phyloP scores from a whole-genome alignment of 2,329 filamentous ascomycete genomes.

The Fusarium succisae region DNA sequence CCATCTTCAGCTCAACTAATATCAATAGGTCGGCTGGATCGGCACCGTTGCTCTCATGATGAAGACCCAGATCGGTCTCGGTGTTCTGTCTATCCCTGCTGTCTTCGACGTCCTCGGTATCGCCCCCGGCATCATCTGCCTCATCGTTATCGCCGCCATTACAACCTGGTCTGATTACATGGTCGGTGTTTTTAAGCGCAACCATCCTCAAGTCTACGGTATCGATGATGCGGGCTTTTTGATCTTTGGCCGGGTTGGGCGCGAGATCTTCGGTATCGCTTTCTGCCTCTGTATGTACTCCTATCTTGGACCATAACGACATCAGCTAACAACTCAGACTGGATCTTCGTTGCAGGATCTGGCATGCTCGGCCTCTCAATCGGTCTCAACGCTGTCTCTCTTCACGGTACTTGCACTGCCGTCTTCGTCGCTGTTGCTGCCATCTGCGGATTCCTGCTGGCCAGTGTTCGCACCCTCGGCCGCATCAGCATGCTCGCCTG shows the following conservation, averaged over 20 bases:
- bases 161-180: slow-evolving; percentile 61
- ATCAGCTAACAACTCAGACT: slow-evolving; percentile 5
- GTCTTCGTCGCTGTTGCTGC: slow-evolving; percentile 52
- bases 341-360: slow-evolving; percentile 31
- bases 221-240: slow-evolving; percentile 62
- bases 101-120: slow-evolving; percentile 58
- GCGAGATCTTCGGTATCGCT: slow-evolving; percentile 52
- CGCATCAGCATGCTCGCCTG: slow-evolving; percentile 48
- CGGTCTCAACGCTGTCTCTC: slow-evolving; percentile 51
- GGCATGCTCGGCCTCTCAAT: slow-evolving; percentile 48
- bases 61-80: slow-evolving; percentile 57
- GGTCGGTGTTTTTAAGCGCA: slow-evolving; percentile 60
- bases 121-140: slow-evolving; percentile 57
- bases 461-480: slow-evolving; percentile 46
- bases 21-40: slow-evolving; percentile 52
- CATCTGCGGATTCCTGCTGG: slow-evolving; percentile 43
- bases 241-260: slow-evolving; percentile 58
- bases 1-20: neutral
- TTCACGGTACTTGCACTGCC: slow-evolving; percentile 52
- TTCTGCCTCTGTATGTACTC: slow-evolving; percentile 48
- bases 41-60: slow-evolving; percentile 57
- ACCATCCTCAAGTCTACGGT: slow-evolving; percentile 61
- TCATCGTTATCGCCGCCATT: slow-evolving; percentile 53
- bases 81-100: slow-evolving; percentile 58
- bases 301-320: fast-evolving